Evolutionary conservation across 1,139 yeast species (phyloP).

Genomic region (Hanseniaspora gamundiae): DNA sequence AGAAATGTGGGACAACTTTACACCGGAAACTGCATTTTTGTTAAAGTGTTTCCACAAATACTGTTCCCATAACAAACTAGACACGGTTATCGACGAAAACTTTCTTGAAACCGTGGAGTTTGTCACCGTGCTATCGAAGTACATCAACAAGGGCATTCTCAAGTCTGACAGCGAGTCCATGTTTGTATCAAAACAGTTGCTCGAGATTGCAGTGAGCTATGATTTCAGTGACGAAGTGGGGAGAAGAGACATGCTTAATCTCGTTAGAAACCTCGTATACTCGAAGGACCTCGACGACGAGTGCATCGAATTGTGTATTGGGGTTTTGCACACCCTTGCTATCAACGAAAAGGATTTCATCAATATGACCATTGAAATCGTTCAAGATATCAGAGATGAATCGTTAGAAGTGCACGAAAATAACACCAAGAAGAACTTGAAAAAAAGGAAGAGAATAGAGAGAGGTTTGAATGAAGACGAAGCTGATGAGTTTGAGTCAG

Average conservation of each 20-base stretch:
- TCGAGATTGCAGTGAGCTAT: constrained; percentile 54
- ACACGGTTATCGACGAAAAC: constrained; percentile 52
- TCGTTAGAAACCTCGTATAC: constrained; percentile 50
- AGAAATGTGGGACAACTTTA: constrained; percentile 55
- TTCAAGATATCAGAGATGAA: constrained; percentile 73
- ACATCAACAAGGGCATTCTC: constrained; percentile 22
- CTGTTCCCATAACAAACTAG: constrained; percentile 42
- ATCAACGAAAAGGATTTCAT: constrained; percentile 76
- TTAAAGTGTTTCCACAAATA: constrained; percentile 55
- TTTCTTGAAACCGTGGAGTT: constrained; percentile 75
- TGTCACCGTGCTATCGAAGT: constrained; percentile 45
- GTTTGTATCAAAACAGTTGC: constrained; percentile 63
- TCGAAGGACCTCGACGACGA: constrained; percentile 38
- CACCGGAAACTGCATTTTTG: constrained; percentile 66
- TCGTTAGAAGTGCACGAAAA: constrained; percentile 31
- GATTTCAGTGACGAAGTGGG: constrained; percentile 92
- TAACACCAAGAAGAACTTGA: constrained; percentile 9
- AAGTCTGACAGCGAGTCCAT: constrained; percentile 38
- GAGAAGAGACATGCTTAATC: constrained; percentile 65
- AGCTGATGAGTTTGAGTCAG: constrained; percentile 7
- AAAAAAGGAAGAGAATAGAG: constrained; percentile 2
- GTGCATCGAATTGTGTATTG: constrained; percentile 45
- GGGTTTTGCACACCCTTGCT: constrained; percentile 58
- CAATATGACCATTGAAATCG: constrained; percentile 73
- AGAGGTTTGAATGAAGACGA: constrained; percentile 11